phyloP scores from a whole-genome alignment of 257 asterid genomes.

The Rubia yunnanensis region DNA sequence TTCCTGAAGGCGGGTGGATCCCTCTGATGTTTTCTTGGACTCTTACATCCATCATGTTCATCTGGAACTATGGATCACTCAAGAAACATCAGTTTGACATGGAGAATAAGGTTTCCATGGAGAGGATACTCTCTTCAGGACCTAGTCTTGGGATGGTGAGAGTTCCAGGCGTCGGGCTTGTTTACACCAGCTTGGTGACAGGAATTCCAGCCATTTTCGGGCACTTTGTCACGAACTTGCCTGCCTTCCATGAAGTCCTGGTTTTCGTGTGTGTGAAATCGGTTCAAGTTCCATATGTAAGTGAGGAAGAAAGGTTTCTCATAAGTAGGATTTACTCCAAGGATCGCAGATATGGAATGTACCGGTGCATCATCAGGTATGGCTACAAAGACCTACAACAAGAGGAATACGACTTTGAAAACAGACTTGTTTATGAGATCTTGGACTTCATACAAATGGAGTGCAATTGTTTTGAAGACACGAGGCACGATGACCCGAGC shows the following conservation, averaged over 20 bases:
- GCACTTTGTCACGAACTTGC: slow-evolving; percentile 52
- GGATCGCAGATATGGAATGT: slow-evolving; percentile 30
- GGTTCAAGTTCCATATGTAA: slow-evolving; percentile 42
- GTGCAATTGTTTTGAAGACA: slow-evolving; percentile 5
- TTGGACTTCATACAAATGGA: slow-evolving; percentile 29
- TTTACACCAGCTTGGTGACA: slow-evolving; percentile 39
- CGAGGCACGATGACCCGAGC: not conserved
- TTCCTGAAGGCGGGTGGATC: slow-evolving; percentile 35
- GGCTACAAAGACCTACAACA: slow-evolving; percentile 41
- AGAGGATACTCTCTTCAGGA: slow-evolving; percentile 39
- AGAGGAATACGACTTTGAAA: slow-evolving; percentile 36
- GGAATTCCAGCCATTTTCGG: slow-evolving; percentile 58
- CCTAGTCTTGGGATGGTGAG: slow-evolving; percentile 57
- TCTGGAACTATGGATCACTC: slow-evolving; percentile 35
- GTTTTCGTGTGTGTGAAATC: slow-evolving; percentile 45
- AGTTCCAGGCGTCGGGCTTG: slow-evolving; percentile 53
- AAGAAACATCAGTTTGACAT: slow-evolving; percentile 27
- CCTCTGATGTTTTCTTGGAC: slow-evolving; percentile 25
- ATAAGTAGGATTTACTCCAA: slow-evolving; percentile 37
- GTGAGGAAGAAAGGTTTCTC: slow-evolving; percentile 39
- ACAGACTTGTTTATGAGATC: slow-evolving; percentile 29
- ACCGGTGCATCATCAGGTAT: slow-evolving; percentile 45
- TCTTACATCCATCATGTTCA: slow-evolving; percentile 24
- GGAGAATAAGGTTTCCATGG: slow-evolving; percentile 43
- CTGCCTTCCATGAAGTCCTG: slow-evolving; percentile 54